Evolutionary conservation across 306 rosid genomes (phyloP).

Genomic region (Herpetospermum pedunculosum): DNA sequence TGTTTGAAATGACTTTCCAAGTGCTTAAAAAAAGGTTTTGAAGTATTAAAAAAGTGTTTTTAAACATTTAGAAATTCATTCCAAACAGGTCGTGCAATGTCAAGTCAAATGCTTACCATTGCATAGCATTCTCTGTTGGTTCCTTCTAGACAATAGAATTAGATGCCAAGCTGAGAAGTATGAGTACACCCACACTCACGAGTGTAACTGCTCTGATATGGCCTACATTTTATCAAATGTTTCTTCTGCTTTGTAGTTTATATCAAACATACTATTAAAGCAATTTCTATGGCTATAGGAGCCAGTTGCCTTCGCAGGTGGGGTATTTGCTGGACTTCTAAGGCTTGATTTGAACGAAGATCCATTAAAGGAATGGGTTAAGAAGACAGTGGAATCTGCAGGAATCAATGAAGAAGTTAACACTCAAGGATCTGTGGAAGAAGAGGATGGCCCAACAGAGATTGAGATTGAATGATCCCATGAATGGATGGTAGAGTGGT

Average conservation of each 20-base stretch:
- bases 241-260: neutral
- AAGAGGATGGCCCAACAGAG: slow-evolving; percentile 53
- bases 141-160: neutral
- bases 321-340: slow-evolving; percentile 72
- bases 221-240: neutral
- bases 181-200: neutral
- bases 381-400: slow-evolving; percentile 67
- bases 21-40: no score
- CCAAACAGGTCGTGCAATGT: no score
- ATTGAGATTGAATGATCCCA: slow-evolving; percentile 59
- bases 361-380: slow-evolving; percentile 86
- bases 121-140: neutral
- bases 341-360: slow-evolving; percentile 87
- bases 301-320: slow-evolving; percentile 88
- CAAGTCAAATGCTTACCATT: no score
- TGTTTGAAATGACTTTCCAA: no score
- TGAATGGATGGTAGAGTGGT: neutral
- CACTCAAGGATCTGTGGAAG: slow-evolving; percentile 27
- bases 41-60: no score
- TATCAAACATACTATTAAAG: neutral
- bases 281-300: slow-evolving; percentile 34
- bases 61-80: no score
- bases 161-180: neutral
- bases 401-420: slow-evolving; percentile 47
- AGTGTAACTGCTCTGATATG: neutral